Conservation (phyloP, 495 filamentous ascomycete species). For the Geopyxis carbonaria region DNA sequence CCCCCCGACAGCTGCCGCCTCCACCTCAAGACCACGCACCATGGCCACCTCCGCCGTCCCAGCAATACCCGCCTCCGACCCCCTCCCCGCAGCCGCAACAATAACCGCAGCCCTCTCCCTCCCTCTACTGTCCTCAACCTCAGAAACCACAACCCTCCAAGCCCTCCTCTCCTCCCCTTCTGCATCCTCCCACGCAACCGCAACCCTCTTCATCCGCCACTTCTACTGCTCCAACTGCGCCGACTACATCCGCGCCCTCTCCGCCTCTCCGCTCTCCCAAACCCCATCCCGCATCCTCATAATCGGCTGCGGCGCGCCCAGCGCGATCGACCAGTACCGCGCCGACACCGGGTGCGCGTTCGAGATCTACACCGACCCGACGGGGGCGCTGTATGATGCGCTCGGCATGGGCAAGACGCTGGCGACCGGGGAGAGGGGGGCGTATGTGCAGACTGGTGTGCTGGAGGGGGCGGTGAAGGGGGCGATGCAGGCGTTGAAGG, state of each 20-base stretch:
- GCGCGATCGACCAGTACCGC: conserved; percentile 53
- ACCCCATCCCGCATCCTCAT: conserved; percentile 37
- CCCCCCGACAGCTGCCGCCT: too few relatives aligned
- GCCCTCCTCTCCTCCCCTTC: conserved; percentile 33
- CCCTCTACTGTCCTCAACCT: neutral
- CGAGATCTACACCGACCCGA: conserved; percentile 70
- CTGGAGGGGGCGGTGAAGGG: conserved; percentile 30
- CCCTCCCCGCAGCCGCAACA: neutral
- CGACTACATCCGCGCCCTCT: conserved; percentile 45
- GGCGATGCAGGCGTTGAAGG: conserved; percentile 40
- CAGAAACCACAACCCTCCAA: neutral
- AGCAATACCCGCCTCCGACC: too few relatives aligned
- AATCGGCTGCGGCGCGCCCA: conserved; percentile 62
- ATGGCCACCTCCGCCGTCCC: too few relatives aligned
- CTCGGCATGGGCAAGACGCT: conserved; percentile 56
- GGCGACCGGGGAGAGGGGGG: conserved; percentile 43
- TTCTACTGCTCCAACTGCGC: conserved; percentile 74
- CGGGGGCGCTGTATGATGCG: conserved; percentile 45
- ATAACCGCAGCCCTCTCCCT: neutral
- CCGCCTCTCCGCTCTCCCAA: conserved; percentile 34
- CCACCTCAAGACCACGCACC: too few relatives aligned
- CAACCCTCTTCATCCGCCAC: conserved; percentile 65
- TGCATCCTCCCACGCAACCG: conserved; percentile 20
- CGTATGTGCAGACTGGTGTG: conserved; percentile 44
- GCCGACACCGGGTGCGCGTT: conserved; percentile 47